Conservation (phyloP, 371 early-diverging fungal genomes). For the Saksenaea vasiformis region DNA sequence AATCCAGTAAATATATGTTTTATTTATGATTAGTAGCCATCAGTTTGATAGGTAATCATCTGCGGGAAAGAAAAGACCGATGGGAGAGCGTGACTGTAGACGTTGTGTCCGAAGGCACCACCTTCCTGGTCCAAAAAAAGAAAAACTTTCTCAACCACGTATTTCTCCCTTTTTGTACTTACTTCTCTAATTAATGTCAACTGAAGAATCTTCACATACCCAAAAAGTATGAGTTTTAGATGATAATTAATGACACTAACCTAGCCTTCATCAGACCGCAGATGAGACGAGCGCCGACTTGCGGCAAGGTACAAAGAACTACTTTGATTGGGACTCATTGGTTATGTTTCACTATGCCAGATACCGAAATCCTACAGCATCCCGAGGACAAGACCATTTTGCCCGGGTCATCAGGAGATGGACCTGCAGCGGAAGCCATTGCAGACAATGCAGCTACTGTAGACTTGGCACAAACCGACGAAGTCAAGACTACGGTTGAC, state of each 20-base stretch:
- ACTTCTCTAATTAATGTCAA: not conserved
- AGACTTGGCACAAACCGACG: not conserved
- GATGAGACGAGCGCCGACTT: not conserved
- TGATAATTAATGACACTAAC: not conserved
- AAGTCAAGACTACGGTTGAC: not conserved
- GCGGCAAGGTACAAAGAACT: not conserved
- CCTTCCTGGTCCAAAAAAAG: too few relatives aligned
- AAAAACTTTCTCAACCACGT: too few relatives aligned
- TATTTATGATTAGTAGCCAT: too few relatives aligned
- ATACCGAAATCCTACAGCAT: not conserved
- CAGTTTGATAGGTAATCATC: too few relatives aligned
- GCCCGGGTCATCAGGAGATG: not conserved
- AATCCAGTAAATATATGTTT: too few relatives aligned
- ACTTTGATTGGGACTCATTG: not conserved
- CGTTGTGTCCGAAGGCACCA: too few relatives aligned
- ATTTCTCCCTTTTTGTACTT: not conserved
- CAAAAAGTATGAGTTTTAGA: not conserved
- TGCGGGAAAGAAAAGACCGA: too few relatives aligned
- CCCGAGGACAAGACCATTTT: not conserved
- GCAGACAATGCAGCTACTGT: not conserved
- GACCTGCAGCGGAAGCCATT: not conserved
- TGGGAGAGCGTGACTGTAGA: too few relatives aligned
- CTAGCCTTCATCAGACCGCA: not conserved
- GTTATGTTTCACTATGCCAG: conserved; percentile 4
- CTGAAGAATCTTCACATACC: not conserved